Percentiles rank a stretch among this genome's conserved stretches.
Conservation (phyloP, 2,329 filamentous ascomycete species). For the Phialophora macrospora region DNA sequence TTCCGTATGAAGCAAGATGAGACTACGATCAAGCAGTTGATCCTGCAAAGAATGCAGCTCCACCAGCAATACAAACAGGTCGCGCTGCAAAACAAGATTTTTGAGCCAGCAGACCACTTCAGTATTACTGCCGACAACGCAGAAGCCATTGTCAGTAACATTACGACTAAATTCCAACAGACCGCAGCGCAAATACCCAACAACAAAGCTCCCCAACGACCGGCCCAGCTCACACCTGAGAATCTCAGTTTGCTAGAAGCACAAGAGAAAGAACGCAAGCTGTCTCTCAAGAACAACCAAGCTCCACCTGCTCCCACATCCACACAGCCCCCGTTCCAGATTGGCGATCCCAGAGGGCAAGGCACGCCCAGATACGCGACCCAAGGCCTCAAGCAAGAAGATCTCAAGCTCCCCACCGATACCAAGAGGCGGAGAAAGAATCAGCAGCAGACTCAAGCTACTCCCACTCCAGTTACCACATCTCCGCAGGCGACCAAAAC, state of each 20-base stretch:
- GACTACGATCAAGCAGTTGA: conserved; percentile 33
- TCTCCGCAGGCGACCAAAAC: conserved; percentile 48
- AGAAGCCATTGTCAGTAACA: conserved; percentile 45
- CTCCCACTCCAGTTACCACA: conserved; percentile 38
- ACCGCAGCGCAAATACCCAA: conserved; percentile 52
- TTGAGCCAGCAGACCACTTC: conserved; percentile 49
- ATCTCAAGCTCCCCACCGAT: conserved; percentile 60
- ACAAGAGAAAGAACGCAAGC: conserved; percentile 41
- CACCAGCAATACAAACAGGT: conserved; percentile 52
- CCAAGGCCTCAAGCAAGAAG: conserved; percentile 59
- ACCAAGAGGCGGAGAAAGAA: conserved; percentile 63
- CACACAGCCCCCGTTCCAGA: conserved; percentile 61
- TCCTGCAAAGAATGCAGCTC: conserved; percentile 49
- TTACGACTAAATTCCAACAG: conserved; percentile 49
- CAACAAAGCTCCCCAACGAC: conserved; percentile 50
- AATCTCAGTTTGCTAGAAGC: conserved; percentile 34
- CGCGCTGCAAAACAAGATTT: conserved; percentile 45
- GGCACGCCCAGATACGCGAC: conserved; percentile 49
- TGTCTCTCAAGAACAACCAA: conserved; percentile 46
- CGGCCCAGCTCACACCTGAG: conserved; percentile 34
- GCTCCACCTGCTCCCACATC: conserved; percentile 56
- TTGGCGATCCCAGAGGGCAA: conserved; percentile 51
- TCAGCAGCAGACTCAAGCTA: conserved; percentile 39
- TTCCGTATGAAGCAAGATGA: conserved; percentile 49
- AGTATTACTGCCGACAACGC: conserved; percentile 51